Evolutionary conservation across 2,329 filamentous ascomycete species (phyloP), one percentile per base, ranked within the genome.

Genomic region (Aspergillus spinulosporus): DNA sequence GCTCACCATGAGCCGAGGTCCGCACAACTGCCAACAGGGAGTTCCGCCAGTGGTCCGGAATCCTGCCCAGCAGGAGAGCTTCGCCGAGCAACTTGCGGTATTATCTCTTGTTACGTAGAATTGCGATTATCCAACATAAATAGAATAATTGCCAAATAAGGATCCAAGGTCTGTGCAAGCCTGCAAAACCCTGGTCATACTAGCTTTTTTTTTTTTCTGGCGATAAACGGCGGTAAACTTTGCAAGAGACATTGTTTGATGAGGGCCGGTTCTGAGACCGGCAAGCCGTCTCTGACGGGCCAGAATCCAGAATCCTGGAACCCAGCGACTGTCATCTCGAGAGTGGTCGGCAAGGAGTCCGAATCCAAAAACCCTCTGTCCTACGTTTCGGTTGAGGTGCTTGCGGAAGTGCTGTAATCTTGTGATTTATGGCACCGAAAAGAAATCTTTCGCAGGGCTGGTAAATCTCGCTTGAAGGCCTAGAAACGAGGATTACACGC

Each of bases 1-100:
- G 29, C 29, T n/a, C 12, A 8, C 44, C 29, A 47, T 45, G 50
- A 52, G 34, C 50, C 50, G 50, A 52, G 50, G 50, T 52, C 42
- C 32, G 50, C 49, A 29, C 36, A 29, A 49, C 21, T 36, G 47
- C 21, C 21, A 21, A 21, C 21, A 21, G 21, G 21, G 21, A 21
- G 21, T 21, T 21, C 21, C 21, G 34, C 40, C 7, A 37, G 48
- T 5, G 12, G 49, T 50, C 21, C 48, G 36, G 37, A 42, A 36
- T 44, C 39, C 15, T 43, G 15, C 28, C 49, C 32, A 44, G 15
- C 49, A 26, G 43, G 14, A 40, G 15, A 12, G 12, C 26, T 31
- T 29, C 40, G 50, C 32, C 50, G 50, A 46, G 43, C 14, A 7
- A 39, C 11, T 39, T 37, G 14, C 36, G 21, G 21, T 7, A 14